phyloP scores from a whole-genome alignment of 2,329 filamentous ascomycete species.

The Fusarium clavum region DNA sequence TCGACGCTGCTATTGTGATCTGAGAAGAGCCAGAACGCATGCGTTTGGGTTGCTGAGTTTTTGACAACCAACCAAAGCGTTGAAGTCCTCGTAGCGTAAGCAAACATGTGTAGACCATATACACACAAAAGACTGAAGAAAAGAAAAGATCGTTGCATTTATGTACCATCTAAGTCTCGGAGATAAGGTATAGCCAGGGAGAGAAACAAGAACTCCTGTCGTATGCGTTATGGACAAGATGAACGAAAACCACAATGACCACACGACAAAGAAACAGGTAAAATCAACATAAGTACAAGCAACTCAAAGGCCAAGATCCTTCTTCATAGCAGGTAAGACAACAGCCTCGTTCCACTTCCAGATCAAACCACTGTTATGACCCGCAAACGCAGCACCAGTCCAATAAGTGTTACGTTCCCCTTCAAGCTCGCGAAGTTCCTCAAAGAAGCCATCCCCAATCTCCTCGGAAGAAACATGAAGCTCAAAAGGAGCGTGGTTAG shows the following conservation, averaged over 20 bases:
- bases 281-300: fast-evolving
- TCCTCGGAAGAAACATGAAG: conserved; percentile 24
- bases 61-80: too few relatives aligned
- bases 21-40: too few relatives aligned
- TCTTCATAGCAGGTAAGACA: conserved; percentile 31
- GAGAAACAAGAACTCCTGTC: neutral
- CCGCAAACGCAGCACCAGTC: conserved; percentile 38
- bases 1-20: too few relatives aligned
- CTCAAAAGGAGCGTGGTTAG: conserved; percentile 27
- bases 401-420: conserved; percentile 35
- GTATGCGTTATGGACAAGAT: too few relatives aligned
- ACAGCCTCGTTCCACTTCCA: conserved; percentile 39
- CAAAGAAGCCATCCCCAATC: conserved; percentile 22
- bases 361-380: conserved; percentile 37
- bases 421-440: conserved; percentile 17
- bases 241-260: fast-evolving
- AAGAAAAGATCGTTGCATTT: too few relatives aligned
- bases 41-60: too few relatives aligned
- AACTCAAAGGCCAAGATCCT: conserved; percentile 26
- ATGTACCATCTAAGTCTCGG: neutral
- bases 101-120: too few relatives aligned
- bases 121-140: too few relatives aligned
- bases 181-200: too few relatives aligned
- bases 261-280: neutral
- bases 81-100: too few relatives aligned